Conservation (phyloP, 1,139 yeast genomes). For the Suhomyces atakaporum region DNA sequence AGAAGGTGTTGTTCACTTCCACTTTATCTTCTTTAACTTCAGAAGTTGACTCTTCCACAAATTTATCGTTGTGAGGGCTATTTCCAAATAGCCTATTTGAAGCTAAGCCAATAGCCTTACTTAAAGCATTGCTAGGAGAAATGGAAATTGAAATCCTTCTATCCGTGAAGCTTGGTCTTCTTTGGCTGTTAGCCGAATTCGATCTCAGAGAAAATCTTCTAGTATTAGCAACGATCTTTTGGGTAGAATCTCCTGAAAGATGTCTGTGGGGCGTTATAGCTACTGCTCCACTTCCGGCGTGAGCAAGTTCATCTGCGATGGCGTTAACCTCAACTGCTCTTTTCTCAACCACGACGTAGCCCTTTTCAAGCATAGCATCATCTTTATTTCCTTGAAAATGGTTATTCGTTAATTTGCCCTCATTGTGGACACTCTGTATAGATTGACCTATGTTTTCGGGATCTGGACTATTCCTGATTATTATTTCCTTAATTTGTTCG, state of each 20-base stretch:
- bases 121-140: constrained; percentile 85
- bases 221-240: neutral
- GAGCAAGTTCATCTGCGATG: constrained; percentile 85
- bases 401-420: constrained; percentile 2
- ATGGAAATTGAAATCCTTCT: constrained; percentile 68
- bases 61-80: constrained; percentile 11
- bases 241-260: constrained; percentile 16
- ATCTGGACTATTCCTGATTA: constrained; percentile 46
- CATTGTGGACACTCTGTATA: constrained; percentile 18
- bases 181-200: constrained; percentile 34
- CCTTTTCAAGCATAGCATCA: constrained; percentile 64
- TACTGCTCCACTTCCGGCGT: constrained; percentile 60
- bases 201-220: constrained; percentile 37
- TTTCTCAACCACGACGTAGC: constrained; percentile 92
- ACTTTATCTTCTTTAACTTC: constrained; percentile 20
- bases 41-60: constrained; percentile 9
- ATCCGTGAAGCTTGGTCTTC: constrained; percentile 55
- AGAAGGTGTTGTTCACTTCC: constrained; percentile 10
- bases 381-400: constrained; percentile 28
- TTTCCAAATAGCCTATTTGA: constrained; percentile 81
- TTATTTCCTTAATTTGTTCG: constrained; percentile 48
- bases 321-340: constrained; percentile 94
- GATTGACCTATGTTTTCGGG: constrained; percentile 34
- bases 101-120: constrained; percentile 85
- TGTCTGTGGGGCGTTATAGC: constrained; percentile 37